Evolutionary conservation across 441 rosid species (phyloP).

Genomic region (Gossypium lobatum): DNA sequence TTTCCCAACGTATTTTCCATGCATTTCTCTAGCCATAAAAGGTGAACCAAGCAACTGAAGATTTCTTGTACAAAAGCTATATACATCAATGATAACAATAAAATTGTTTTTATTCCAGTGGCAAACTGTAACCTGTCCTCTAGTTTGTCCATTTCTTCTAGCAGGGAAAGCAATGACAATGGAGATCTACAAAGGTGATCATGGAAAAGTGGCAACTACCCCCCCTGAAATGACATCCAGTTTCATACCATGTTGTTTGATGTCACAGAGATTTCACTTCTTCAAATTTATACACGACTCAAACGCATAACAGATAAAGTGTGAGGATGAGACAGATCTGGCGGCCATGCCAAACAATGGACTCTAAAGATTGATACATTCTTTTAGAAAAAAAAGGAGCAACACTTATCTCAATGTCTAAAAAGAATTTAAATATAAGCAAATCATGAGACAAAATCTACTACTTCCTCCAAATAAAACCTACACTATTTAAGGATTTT

Average conservation of each 20-base stretch:
- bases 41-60: background rate
- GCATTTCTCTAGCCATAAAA: background rate
- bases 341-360: background rate
- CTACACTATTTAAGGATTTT: background rate
- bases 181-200: background rate
- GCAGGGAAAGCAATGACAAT: background rate
- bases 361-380: background rate
- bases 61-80: background rate
- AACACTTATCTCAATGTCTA: background rate
- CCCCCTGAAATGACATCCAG: background rate
- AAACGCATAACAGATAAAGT: background rate
- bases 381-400: background rate
- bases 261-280: background rate
- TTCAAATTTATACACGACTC: background rate
- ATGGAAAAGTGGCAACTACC: background rate
- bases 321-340: background rate
- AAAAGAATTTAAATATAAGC: background rate
- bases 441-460: background rate
- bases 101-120: background rate
- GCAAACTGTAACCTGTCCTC: background rate
- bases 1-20: background rate
- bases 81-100: background rate
- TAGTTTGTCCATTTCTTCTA: background rate
- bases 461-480: background rate
- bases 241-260: background rate